Evolutionary conservation across 495 filamentous ascomycete species (phyloP).

Genomic region (Clavariopsis aquatica): DNA sequence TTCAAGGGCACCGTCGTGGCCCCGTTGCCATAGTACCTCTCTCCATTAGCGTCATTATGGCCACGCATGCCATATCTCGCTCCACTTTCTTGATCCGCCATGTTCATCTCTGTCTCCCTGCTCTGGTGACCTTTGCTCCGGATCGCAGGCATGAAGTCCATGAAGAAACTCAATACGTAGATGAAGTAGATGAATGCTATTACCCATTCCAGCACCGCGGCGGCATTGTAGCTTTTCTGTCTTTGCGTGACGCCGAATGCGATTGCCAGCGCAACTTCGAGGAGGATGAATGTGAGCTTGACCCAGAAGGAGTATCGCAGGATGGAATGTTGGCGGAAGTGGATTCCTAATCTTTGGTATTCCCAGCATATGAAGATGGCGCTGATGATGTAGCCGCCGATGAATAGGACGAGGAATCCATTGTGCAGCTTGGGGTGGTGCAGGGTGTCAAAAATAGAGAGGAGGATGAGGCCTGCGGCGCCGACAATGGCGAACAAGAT

Average conservation of each 20-base stretch:
- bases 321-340: constrained; percentile 70
- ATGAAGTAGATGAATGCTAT: constrained; percentile 89
- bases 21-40: too few relatives aligned
- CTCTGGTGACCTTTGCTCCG: constrained; percentile 57
- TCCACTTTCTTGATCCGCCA: constrained; percentile 33
- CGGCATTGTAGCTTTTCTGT: constrained; percentile 45
- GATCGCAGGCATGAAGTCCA: constrained; percentile 83
- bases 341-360: constrained; percentile 78
- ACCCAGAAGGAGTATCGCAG: constrained; percentile 77
- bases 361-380: constrained; percentile 86
- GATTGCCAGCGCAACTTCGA: constrained; percentile 76
- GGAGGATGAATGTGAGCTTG: constrained; percentile 76
- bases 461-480: constrained; percentile 73
- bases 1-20: constrained; percentile 14
- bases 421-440: constrained; percentile 67
- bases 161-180: constrained; percentile 82
- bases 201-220: constrained; percentile 68
- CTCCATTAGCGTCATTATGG: constrained; percentile 6
- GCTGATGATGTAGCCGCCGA: constrained; percentile 73
- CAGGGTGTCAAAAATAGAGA: constrained; percentile 81
- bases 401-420: constrained; percentile 78
- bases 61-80: too few relatives aligned
- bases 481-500: constrained; percentile 77
- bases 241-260: constrained; percentile 50
- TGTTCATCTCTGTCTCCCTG: constrained; percentile 45